phyloP scores from a whole-genome alignment of 805 yeast genomes.

The Grigorovia yakushimaensis region DNA sequence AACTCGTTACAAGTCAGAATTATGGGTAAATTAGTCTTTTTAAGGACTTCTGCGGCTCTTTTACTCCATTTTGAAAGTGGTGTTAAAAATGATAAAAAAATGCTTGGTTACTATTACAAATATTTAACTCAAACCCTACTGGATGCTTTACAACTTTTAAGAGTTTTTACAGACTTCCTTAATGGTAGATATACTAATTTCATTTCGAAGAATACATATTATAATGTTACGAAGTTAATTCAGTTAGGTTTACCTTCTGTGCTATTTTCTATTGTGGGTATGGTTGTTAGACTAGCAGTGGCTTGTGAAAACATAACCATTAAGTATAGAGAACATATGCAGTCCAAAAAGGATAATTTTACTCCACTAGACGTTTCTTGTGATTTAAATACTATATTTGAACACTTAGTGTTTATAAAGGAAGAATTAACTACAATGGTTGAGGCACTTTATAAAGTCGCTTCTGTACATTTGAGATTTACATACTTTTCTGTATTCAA shows the following conservation, averaged over 20 bases:
- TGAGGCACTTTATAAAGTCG: constrained; percentile 16
- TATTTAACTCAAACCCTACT: constrained; percentile 16
- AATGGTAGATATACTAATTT: constrained; percentile 13
- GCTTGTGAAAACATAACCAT: constrained; percentile 14
- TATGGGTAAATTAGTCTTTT: constrained; percentile 17
- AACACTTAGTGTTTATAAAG: constrained; percentile 15
- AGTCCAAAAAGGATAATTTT: not conserved
- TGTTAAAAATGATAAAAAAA: constrained; percentile 7
- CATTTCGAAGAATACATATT: constrained; percentile 14
- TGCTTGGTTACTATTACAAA: constrained; percentile 15
- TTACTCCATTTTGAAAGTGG: constrained; percentile 23
- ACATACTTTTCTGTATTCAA: constrained; percentile 27
- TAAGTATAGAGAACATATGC: constrained; percentile 8
- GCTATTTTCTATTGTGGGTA: constrained; percentile 18
- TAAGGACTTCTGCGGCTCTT: constrained; percentile 22
- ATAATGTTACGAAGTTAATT: constrained; percentile 18
- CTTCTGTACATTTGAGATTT: constrained; percentile 22
- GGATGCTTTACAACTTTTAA: constrained; percentile 13
- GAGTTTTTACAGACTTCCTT: constrained; percentile 18
- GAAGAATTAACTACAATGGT: constrained; percentile 18
- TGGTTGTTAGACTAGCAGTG: constrained; percentile 19
- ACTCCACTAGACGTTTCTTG: not conserved
- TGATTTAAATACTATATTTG: constrained; percentile 12
- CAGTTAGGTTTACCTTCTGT: constrained; percentile 23
- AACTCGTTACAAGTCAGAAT: constrained; percentile 18